Conservation (phyloP, 1,284 basidiomycete species). For the Irpex lacteus region DNA sequence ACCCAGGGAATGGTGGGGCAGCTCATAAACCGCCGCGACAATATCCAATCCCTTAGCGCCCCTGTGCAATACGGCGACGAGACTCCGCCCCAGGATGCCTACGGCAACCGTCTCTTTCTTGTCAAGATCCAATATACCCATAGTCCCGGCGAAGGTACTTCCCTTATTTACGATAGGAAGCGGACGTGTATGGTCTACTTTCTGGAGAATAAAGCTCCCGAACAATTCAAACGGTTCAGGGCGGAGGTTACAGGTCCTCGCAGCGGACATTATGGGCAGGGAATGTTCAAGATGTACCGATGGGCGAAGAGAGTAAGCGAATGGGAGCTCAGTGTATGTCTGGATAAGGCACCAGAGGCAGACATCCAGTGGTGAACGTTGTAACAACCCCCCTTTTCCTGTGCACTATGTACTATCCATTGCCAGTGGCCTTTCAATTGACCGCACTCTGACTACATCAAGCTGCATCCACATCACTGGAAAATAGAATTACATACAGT, state of each 20-base stretch:
- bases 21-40: conserved; percentile 15
- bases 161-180: conserved; percentile 43
- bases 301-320: conserved; percentile 29
- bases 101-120: conserved; percentile 34
- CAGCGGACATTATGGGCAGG: conserved; percentile 15
- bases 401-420: not conserved
- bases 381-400: not conserved
- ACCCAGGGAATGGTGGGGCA: conserved; percentile 10
- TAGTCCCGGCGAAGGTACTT: conserved; percentile 6
- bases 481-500: too few species aligned
- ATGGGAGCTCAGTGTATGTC: conserved; percentile 26
- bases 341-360: conserved; percentile 21
- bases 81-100: conserved; percentile 29
- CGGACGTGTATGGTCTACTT: conserved; percentile 34
- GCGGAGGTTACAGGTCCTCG: conserved; percentile 18
- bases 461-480: not conserved
- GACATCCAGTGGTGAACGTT: conserved; percentile 16
- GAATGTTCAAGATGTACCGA: conserved; percentile 28
- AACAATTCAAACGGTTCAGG: conserved; percentile 19
- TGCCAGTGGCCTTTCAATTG: not conserved
- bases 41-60: not conserved
- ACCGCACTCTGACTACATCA: not conserved
- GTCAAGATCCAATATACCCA: conserved; percentile 37
- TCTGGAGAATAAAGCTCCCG: conserved; percentile 12
- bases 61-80: conserved; percentile 1